Percentiles rank a stretch among this genome's conserved stretches.
Evolutionary conservation across 306 rosid genomes (phyloP).

Genomic region (Carpinus fangiana): DNA sequence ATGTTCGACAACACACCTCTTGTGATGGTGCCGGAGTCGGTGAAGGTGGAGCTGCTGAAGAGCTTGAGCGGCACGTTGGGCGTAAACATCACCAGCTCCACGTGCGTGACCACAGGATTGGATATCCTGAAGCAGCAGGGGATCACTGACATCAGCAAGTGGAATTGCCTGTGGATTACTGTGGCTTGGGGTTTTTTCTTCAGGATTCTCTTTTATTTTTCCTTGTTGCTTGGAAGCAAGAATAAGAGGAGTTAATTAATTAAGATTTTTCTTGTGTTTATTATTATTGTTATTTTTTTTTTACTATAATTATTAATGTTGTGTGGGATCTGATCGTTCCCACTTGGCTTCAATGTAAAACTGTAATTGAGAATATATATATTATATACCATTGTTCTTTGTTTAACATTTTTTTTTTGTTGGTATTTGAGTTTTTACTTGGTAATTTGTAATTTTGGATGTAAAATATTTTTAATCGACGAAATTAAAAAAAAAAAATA

Average conservation of each 20-base stretch:
- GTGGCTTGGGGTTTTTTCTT: conserved; percentile 86
- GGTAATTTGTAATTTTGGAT: no score
- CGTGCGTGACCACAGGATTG: conserved; percentile 72
- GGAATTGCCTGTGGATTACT: conserved; percentile 76
- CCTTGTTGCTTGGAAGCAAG: conserved; percentile 68
- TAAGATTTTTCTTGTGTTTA: neutral
- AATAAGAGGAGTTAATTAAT: conserved; percentile 62
- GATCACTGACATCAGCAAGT: conserved; percentile 62
- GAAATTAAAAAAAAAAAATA: no score
- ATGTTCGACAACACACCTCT: conserved; percentile 79
- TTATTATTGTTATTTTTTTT: conserved; percentile 9
- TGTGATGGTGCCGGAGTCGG: conserved; percentile 36
- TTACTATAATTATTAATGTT: no score
- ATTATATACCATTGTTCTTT: no score
- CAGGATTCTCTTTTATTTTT: conserved; percentile 69
- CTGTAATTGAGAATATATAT: no score
- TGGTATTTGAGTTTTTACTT: no score
- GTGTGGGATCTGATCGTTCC: neutral
- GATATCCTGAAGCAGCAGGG: conserved; percentile 80
- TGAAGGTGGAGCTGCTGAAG: conserved; percentile 60
- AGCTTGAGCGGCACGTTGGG: conserved; percentile 70
- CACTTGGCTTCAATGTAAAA: neutral
- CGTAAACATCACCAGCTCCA: conserved; percentile 46
- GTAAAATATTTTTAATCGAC: no score
- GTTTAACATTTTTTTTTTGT: no score